Evolutionary conservation across 2,329 filamentous ascomycete species (phyloP), one percentile per base, ranked within the genome.

Genomic region (Aureobasidium sp.): DNA sequence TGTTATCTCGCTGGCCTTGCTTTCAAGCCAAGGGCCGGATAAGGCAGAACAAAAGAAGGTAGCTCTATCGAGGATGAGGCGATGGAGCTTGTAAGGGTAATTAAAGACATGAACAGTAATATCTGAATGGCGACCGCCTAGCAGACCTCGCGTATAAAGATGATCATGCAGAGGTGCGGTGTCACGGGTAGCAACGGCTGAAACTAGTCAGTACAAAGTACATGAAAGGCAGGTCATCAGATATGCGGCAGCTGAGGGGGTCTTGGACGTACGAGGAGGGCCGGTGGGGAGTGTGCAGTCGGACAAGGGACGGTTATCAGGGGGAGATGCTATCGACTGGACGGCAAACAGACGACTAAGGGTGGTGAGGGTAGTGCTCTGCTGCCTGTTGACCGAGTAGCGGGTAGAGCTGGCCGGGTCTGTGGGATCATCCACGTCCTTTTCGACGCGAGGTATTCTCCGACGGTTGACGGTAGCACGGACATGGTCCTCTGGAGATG

Each of bases 1-100:
- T 0, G 68, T 71, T 45, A 80, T 74, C 42, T 79, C 76, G 56
- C 71, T 77, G 4, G 74, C 68, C 30, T 68, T 70, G 56, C 76
- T 76, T 60, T 80, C 77, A 8, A 76, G 66, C 77, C 77, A 80
- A n/a, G 76, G 75, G 30, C 74, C 76, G 0, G 74, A 78, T 21
- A 80, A 66, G 12, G 76, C 76, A 12, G 72, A 74, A 2, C 72
- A 70, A 62, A 80, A 80, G 69, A 79, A 80, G 0, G 77, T 76
- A 4, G 78, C 75, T 48, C 74, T 73, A 60, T 79, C 77, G 17
- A 80, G 73, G 17, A 80, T 70, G 7, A 80, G 65, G 16, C 77
- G 74, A 59, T 80, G 77, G 6, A 80, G 68, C 54, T 69, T 70
- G 62, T 80, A 80, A 42, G 66, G 66, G 38, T 73, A 71, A 8